Evolutionary conservation across 306 rosid genomes (phyloP).

Genomic region (Vachellia collinsii): DNA sequence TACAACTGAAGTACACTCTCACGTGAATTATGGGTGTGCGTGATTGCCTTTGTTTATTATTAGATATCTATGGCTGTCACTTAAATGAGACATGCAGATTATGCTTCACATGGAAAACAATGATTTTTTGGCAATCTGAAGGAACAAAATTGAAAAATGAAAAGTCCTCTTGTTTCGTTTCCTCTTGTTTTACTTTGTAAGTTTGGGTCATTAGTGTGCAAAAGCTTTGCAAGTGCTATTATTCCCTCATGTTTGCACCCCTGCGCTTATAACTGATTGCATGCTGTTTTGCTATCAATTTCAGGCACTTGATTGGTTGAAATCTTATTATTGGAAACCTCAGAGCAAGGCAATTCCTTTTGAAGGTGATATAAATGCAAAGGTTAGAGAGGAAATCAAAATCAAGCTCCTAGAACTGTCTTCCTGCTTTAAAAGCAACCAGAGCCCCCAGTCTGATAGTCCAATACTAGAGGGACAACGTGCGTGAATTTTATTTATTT

Average conservation of each 20-base stretch:
- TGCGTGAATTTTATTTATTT: conserved; percentile 42
- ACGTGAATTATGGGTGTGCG: too few relatives aligned
- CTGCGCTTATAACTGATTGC: not conserved
- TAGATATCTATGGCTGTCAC: not conserved
- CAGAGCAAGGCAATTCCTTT: conserved; percentile 84
- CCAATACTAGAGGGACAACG: conserved; percentile 60
- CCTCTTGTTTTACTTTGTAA: conserved; percentile 10
- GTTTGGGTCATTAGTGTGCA: not conserved
- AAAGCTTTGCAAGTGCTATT: conserved; percentile 12
- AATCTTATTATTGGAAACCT: conserved; percentile 91
- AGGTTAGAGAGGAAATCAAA: conserved; percentile 60
- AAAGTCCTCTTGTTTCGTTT: not conserved
- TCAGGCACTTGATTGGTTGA: conserved; percentile 97
- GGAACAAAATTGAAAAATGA: conserved; percentile 9
- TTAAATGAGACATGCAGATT: not conserved
- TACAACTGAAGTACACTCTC: too few relatives aligned
- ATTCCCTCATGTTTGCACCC: conserved; percentile 7
- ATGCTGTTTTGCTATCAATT: conserved; percentile 36
- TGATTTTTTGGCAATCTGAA: not conserved
- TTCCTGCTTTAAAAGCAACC: conserved; percentile 52
- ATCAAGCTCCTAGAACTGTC: conserved; percentile 67
- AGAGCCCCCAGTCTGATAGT: conserved; percentile 43
- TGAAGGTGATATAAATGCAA: conserved; percentile 60
- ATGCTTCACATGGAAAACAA: not conserved
- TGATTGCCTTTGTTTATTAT: not conserved